phyloP scores from a whole-genome alignment of 1,139 yeast species.

The Hanseniaspora gamundiae region DNA sequence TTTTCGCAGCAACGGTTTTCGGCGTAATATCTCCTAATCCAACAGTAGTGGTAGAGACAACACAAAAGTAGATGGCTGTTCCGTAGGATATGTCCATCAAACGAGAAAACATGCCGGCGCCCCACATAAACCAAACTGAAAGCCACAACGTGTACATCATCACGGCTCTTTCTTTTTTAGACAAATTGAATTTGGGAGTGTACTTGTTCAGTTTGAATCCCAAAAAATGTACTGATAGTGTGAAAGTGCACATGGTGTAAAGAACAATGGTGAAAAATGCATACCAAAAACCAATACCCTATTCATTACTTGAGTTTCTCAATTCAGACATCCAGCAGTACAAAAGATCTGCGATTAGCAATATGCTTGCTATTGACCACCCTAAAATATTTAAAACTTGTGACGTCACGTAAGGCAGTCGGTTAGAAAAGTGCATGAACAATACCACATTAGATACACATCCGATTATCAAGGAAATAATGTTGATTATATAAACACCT shows the following conservation, averaged over 20 bases:
- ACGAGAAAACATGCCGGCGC: slow-evolving; percentile 44
- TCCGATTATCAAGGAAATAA: slow-evolving; percentile 52
- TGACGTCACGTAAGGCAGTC: slow-evolving; percentile 42
- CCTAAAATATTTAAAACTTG: slow-evolving; percentile 51
- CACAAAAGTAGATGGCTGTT: slow-evolving; percentile 54
- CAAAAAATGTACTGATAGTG: slow-evolving; percentile 43
- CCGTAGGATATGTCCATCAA: slow-evolving; percentile 40
- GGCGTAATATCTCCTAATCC: slow-evolving; percentile 74
- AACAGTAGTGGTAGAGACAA: slow-evolving; percentile 61
- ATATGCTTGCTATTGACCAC: slow-evolving; percentile 45
- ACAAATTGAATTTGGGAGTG: slow-evolving; percentile 56
- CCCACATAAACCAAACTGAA: slow-evolving; percentile 58
- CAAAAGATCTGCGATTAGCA: slow-evolving; percentile 39
- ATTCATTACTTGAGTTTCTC: slow-evolving; percentile 12
- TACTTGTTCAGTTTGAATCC: slow-evolving; percentile 51
- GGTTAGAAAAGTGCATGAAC: slow-evolving; percentile 51
- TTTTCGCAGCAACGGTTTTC: slow-evolving; percentile 36
- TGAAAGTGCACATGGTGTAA: slow-evolving; percentile 43
- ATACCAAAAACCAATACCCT: slow-evolving; percentile 66
- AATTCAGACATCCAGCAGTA: slow-evolving; percentile 21
- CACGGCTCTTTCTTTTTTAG: slow-evolving; percentile 53
- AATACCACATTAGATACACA: slow-evolving; percentile 53
- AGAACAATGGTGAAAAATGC: slow-evolving; percentile 53
- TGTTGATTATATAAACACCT: slow-evolving; percentile 43
- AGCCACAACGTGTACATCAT: slow-evolving; percentile 59